Conservation (phyloP, 2,329 filamentous ascomycete genomes). For the Pseudogymnoascus sp. region DNA sequence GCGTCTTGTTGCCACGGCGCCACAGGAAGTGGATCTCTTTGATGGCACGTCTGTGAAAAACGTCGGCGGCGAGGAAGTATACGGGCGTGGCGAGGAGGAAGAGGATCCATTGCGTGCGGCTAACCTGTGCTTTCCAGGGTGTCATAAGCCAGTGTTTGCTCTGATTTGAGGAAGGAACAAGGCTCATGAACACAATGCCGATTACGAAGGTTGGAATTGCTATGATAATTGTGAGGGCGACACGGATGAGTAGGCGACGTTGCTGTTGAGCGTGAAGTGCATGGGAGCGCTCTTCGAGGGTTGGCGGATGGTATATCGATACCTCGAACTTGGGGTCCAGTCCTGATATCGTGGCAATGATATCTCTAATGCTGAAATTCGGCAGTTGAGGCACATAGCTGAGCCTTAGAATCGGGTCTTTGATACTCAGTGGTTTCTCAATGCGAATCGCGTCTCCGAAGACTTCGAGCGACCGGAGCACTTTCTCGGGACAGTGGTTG, state of each 20-base stretch:
- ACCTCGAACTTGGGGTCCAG: constrained; percentile 60
- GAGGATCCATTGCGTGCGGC: constrained; percentile 69
- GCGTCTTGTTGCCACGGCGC: constrained; percentile 64
- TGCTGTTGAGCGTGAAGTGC: constrained; percentile 65
- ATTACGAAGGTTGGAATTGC: constrained; percentile 80
- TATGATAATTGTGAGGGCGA: constrained; percentile 59
- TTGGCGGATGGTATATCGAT: constrained; percentile 70
- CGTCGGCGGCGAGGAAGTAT: constrained; percentile 78
- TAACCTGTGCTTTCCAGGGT: constrained; percentile 59
- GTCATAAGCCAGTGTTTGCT: constrained; percentile 61
- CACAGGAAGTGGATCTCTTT: constrained; percentile 73
- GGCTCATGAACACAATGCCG: constrained; percentile 84
- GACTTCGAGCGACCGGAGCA: constrained; percentile 46
- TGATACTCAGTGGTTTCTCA: constrained; percentile 46
- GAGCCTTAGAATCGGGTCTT: constrained; percentile 62
- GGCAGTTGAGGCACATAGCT: constrained; percentile 64
- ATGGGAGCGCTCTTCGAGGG: constrained; percentile 73
- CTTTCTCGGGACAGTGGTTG: constrained; percentile 57
- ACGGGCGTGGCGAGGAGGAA: constrained; percentile 78
- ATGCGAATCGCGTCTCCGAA: constrained; percentile 45
- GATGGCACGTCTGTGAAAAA: constrained; percentile 72
- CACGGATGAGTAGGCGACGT: constrained; percentile 59
- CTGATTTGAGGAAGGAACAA: constrained; percentile 55
- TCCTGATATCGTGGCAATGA: constrained; percentile 60
- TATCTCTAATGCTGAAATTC: constrained; percentile 65